Evolutionary conservation across 2,329 filamentous ascomycete genomes (phyloP), one percentile per base, ranked within the genome.

Genomic region (Nemania sp.): DNA sequence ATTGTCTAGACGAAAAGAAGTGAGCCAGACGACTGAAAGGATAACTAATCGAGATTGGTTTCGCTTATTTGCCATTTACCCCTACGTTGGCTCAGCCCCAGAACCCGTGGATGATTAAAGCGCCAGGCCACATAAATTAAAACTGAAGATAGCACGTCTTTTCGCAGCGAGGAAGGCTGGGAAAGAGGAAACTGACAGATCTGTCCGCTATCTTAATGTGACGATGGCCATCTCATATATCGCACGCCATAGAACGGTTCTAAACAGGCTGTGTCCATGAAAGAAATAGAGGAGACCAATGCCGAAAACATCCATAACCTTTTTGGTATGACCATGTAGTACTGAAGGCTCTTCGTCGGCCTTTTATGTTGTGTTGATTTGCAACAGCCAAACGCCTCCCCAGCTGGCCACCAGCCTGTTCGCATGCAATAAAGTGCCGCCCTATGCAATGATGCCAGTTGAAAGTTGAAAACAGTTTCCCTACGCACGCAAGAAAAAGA

Each of bases 361-460:
- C 65, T 63, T 68, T 63, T 69, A 67, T 65, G 69, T n/a, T 72
- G 71, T 72, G 69, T 72, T 68, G 67, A 71, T 73, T 68, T 71
- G 70, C 68, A 70, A 65, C 60, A 66, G 60, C 70, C 69, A 65
- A 73, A 72, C 68, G 68, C 70, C 70, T 53, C 57, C 59, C 57
- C 64, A 57, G 63, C 64, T 67, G 62, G 65, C 63, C 67, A 60
- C 59, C 63, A 60, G 65, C 65, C 62, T 66, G 62, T 65, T 64
- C 62, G 65, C 69, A 72, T 72, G 70, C 70, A 74, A 73, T 70
- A 71, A 68, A 70, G 63, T 71, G 69, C 68, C 72, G 67, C 71
- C 72, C 67, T 69, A 76, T 76, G 74, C 73, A 73, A 70, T 75
- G 69, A 75, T 78, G 73, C 74, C 73, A 58, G 64, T 64, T 65